These are phyloP conservation scores for Starmerella stigmatis DNA, from an alignment of 805 yeast species.

Conservation along the genomic window DNA sequence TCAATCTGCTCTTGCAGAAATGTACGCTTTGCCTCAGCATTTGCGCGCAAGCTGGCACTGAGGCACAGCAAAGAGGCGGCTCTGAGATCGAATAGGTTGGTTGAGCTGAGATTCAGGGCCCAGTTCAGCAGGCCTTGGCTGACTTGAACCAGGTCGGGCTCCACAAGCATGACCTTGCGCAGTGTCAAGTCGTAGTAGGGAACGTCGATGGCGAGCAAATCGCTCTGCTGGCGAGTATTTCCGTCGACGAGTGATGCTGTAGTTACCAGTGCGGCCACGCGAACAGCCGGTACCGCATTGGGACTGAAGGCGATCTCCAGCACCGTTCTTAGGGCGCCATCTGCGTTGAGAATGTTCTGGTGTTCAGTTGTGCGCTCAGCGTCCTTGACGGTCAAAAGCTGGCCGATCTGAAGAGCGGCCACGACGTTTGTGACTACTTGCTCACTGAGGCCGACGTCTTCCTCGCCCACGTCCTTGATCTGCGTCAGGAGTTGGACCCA, in stretches of 20 bases:
- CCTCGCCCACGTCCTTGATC: constrained; percentile 47
- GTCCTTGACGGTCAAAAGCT: constrained; percentile 62
- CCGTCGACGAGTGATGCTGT: constrained; percentile 66
- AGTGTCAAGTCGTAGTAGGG: constrained; percentile 77
- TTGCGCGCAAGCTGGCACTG: constrained; percentile 56
- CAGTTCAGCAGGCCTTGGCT: constrained; percentile 67
- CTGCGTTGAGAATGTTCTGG: constrained; percentile 49
- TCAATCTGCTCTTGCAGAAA: constrained; percentile 59
- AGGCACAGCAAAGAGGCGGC: constrained; percentile 59
- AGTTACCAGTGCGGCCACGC: constrained; percentile 59
- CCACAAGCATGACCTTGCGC: constrained; percentile 31
- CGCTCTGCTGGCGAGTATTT: constrained; percentile 56
- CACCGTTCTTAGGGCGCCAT: constrained; percentile 55
- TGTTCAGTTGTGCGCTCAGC: constrained; percentile 51
- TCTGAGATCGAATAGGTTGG: constrained; percentile 74
- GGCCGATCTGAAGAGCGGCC: constrained; percentile 60
- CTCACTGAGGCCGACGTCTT: constrained; percentile 32
- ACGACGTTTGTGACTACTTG: constrained; percentile 60
- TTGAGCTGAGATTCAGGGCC: constrained; percentile 69
- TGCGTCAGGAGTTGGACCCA: constrained; percentile 47
- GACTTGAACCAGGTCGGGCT: constrained; percentile 48
- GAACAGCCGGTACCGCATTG: constrained; percentile 51
- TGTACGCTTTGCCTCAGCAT: constrained; percentile 46
- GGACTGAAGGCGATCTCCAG: constrained; percentile 59
- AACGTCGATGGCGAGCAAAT: constrained; percentile 74